Evolutionary conservation across 1,284 basidiomycete species (phyloP), one percentile per base, ranked within the genome.

Genomic region (Athelia sp.): DNA sequence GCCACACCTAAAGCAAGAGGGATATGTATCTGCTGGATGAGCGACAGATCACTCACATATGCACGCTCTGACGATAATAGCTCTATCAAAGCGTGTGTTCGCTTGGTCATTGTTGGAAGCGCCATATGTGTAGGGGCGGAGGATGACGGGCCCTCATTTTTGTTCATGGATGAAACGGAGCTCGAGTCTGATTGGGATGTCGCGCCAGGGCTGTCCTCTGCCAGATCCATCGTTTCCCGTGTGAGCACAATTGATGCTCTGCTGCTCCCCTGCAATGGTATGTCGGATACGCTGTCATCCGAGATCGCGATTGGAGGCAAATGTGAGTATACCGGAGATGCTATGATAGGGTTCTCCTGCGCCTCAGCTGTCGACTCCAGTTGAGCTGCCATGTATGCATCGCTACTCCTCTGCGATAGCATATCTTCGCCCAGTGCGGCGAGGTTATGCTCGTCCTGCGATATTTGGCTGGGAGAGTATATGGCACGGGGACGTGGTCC

Each of bases 11-110:
- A 67, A 26, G 87, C 87, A 50, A 89, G 67, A 9, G 87, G 87
- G 43, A 93, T 81, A 63, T 94, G 91, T 23, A 95, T 80, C 57
- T 93, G 88, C 43, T 86, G 77, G 48, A 97, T 82, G 45, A 97
- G 74, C 2, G 86, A 85, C 18, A 97, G 76, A 71, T 97, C 94
- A 10, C 82, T 85, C 1, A 93, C 90, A 66, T 95, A 96, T 0
- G 88, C 83, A 22, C 87, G 75, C 63, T 98, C 94, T 18, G 91
- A 93, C 13, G 81, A 78, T 42, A 92, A 76, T 21, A 95, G 74
- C 61, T 98, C 94, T 45, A 84, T 79, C 31, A 98, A 71, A 1
- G 93, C 87, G 62, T 96, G 88, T 21, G 84, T 76, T 22, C 93
- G 82, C 69, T 93, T 94, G 60, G 42, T 72, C 71, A 54, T 68